Conservation (phyloP, 345 rosid species). For the Hibiscus tridactylites region DNA sequence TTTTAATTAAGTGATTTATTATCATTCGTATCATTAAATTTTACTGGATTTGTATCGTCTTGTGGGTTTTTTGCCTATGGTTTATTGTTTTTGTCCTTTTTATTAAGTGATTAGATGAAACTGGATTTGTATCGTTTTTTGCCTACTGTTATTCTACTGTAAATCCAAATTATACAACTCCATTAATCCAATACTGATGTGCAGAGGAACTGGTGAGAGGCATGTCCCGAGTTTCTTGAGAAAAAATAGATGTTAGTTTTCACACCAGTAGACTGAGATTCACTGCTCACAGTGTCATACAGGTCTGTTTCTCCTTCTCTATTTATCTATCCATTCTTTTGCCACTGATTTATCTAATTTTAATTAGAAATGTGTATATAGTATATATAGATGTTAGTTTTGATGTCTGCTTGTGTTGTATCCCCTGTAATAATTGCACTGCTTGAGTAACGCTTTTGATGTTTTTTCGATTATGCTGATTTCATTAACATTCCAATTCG, state of each 20-base stretch:
- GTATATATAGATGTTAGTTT: neutral
- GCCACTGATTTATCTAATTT: no score
- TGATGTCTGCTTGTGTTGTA: neutral
- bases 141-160: no score
- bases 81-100: no score
- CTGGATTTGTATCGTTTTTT: no score
- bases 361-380: no score
- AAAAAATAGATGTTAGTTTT: slow-evolving; percentile 92
- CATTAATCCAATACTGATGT: slow-evolving; percentile 12
- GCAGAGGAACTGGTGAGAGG: slow-evolving; percentile 79
- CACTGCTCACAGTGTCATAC: slow-evolving; percentile 94
- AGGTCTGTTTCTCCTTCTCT: slow-evolving; percentile 40
- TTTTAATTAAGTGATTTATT: no score
- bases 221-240: slow-evolving; percentile 82
- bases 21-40: no score
- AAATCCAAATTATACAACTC: neutral
- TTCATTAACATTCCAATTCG: neutral
- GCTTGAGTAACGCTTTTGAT: neutral
- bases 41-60: no score
- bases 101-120: no score
- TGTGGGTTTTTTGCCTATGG: no score
- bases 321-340: neutral
- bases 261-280: slow-evolving; percentile 68
- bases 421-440: slow-evolving; percentile 1
- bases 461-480: neutral